Evolutionary conservation across 345 rosid species (phyloP).

Genomic region (Fremontodendron californicum): DNA sequence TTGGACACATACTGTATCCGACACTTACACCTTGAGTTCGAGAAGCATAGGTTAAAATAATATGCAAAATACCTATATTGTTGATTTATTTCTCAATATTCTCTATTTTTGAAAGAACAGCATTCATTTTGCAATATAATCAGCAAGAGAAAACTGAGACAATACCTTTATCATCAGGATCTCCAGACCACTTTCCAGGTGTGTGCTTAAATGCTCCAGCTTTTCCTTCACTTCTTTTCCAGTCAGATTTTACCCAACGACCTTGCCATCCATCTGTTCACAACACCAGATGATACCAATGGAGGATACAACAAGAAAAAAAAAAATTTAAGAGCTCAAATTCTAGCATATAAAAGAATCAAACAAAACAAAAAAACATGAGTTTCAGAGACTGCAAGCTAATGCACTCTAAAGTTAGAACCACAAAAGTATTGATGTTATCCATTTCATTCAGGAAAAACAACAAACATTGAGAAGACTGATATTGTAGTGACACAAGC

Average conservation of each 20-base stretch:
- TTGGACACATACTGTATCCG: too few species aligned
- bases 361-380: not conserved
- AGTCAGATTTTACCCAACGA: slow-evolving; percentile 79
- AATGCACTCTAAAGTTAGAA: not conserved
- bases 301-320: not conserved
- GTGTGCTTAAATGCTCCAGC: slow-evolving; percentile 75
- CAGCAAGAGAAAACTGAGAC: not conserved
- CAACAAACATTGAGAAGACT: not conserved
- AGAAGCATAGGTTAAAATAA: too few species aligned
- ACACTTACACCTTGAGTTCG: too few species aligned
- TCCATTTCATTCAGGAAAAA: not conserved
- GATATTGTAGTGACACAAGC: not conserved
- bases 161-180: slow-evolving; percentile 72
- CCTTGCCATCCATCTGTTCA: slow-evolving; percentile 76
- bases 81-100: not conserved
- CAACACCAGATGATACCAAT: not conserved
- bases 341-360: not conserved
- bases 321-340: not conserved
- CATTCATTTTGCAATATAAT: not conserved
- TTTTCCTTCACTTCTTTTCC: slow-evolving; percentile 78
- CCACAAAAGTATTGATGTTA: not conserved
- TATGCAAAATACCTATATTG: too few species aligned
- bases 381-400: not conserved
- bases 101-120: not conserved
- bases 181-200: slow-evolving; percentile 77